A percentile compares a stretch with the other conserved stretches of the same genome.
These are phyloP conservation scores for Suillus hirtellus DNA, from an alignment of 768 basidiomycete genomes.

Conservation along the genomic window DNA sequence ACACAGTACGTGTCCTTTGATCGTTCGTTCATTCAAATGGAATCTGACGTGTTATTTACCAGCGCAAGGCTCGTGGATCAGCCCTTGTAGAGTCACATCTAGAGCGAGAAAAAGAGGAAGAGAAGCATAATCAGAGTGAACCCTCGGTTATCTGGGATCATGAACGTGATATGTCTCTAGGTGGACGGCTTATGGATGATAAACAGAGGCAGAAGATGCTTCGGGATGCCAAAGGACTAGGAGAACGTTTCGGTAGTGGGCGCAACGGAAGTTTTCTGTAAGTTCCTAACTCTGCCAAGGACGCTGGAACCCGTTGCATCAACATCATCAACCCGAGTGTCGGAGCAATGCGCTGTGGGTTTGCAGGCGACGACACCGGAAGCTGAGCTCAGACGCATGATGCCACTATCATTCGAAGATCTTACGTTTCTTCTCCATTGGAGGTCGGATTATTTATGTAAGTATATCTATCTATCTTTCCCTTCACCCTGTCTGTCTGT, in stretches of 20 bases:
- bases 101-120: constrained; percentile 30
- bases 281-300: constrained; percentile 8
- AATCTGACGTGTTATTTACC: neutral
- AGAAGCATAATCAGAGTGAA: constrained; percentile 49
- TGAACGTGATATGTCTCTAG: constrained; percentile 83
- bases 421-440: no score
- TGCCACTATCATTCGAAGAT: neutral
- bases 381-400: constrained; percentile 14
- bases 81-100: constrained; percentile 58
- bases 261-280: constrained; percentile 65
- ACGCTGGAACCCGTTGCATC: neutral
- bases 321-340: neutral
- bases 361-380: constrained; percentile 46
- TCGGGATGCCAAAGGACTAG: constrained; percentile 76
- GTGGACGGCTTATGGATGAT: constrained; percentile 90
- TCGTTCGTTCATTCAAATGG: neutral
- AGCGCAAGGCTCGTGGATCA: constrained; percentile 52
- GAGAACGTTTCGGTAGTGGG: constrained; percentile 80
- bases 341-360: constrained; percentile 48
- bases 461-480: neutral
- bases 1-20: constrained; percentile 55
- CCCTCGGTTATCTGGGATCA: constrained; percentile 87
- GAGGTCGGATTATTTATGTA: neutral
- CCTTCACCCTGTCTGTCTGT: no score
- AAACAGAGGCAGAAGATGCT: constrained; percentile 74